Percentiles rank a stretch among this genome's conserved stretches.
These are phyloP conservation scores for Globisporangium nunn DNA, from an alignment of 352 stramenopile genomes.

Conservation along the genomic window DNA sequence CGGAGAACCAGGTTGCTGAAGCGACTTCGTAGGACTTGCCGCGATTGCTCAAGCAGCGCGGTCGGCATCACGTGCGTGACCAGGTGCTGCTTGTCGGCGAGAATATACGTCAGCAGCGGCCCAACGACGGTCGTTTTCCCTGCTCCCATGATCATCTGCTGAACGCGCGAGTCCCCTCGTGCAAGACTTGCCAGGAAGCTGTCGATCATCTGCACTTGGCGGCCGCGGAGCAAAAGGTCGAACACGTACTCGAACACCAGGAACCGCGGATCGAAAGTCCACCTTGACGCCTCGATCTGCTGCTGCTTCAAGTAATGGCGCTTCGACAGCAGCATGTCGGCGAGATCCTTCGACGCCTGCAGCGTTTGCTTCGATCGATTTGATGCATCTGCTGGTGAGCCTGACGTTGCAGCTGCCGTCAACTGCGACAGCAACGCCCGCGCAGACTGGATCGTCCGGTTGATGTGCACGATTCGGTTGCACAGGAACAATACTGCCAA, in stretches of 20 bases:
- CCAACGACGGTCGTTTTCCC: slow-evolving; percentile 99
- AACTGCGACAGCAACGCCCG: slow-evolving; percentile 23
- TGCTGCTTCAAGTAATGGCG: slow-evolving; percentile 52
- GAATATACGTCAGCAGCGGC: slow-evolving; percentile 96
- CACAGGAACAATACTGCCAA: slow-evolving; percentile 62
- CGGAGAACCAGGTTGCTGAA: slow-evolving; percentile 96
- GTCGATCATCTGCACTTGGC: slow-evolving; percentile 98
- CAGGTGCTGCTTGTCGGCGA: slow-evolving; percentile 93
- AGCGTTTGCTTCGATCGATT: slow-evolving; percentile 57
- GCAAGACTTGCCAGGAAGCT: slow-evolving; percentile 93
- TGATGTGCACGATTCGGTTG: slow-evolving; percentile 82
- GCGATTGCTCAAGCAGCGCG: slow-evolving; percentile 97
- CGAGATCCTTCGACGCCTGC: slow-evolving; percentile 79
- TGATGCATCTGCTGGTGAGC: slow-evolving; percentile 1
- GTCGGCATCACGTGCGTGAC: slow-evolving; percentile 98
- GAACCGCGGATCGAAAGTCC: slow-evolving; percentile 95
- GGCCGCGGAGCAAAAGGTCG: slow-evolving; percentile 94
- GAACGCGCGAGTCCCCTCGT: slow-evolving; percentile 70
- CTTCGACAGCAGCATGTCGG: slow-evolving; percentile 65
- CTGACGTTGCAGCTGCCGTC: slow-evolving; percentile 1
- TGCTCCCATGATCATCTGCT: slow-evolving; percentile 99
- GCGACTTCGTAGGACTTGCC: slow-evolving; percentile 94
- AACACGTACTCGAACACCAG: slow-evolving; percentile 99
- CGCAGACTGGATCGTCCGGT: slow-evolving; percentile 58
- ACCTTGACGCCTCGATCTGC: slow-evolving; percentile 20